phyloP scores from a whole-genome alignment of 2,329 filamentous ascomycete genomes.

The Colletotrichum coccodes region DNA sequence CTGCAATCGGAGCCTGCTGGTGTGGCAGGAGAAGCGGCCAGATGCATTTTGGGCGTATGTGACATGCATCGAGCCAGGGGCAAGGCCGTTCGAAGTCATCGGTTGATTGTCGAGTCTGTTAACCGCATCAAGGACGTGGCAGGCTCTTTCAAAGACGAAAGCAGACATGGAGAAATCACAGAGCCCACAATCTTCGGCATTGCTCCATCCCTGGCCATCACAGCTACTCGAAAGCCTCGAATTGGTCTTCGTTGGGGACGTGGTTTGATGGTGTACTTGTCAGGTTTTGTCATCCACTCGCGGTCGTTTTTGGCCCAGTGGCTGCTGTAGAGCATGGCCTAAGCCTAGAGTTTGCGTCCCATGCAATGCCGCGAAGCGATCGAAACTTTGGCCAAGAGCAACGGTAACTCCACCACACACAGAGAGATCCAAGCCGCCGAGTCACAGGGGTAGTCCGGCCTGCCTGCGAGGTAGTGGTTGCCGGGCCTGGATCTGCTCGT shows the following conservation, averaged over 20 bases:
- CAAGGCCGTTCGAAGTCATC: constrained; percentile 3
- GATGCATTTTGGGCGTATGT: neutral
- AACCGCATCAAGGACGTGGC: neutral
- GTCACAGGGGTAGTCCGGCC: constrained; percentile 22
- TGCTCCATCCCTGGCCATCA: constrained; percentile 6
- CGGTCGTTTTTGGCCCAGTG: constrained; percentile 8
- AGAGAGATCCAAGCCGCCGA: constrained; percentile 15
- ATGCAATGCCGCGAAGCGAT: constrained; percentile 9
- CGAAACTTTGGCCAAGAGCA: constrained; percentile 19
- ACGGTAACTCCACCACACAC: constrained; percentile 7
- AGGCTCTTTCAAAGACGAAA: neutral
- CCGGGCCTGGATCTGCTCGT: constrained; percentile 11
- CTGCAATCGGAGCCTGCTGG: constrained; percentile 12
- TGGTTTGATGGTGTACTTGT: constrained; percentile 4
- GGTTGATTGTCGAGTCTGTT: neutral
- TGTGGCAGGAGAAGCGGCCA: constrained; percentile 13
- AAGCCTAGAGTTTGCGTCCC: constrained; percentile 4
- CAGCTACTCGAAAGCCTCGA: constrained; percentile 8
- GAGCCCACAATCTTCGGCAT: neutral
- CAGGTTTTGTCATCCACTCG: constrained; percentile 11
- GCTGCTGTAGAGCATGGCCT: constrained; percentile 20
- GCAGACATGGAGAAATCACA: neutral
- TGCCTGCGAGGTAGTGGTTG: constrained; percentile 14
- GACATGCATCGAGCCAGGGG: constrained; percentile 11
- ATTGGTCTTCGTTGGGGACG: constrained; percentile 11